phyloP scores from a whole-genome alignment of 1,139 yeast genomes.

The Yamadazyma kanchanaburiensis region DNA sequence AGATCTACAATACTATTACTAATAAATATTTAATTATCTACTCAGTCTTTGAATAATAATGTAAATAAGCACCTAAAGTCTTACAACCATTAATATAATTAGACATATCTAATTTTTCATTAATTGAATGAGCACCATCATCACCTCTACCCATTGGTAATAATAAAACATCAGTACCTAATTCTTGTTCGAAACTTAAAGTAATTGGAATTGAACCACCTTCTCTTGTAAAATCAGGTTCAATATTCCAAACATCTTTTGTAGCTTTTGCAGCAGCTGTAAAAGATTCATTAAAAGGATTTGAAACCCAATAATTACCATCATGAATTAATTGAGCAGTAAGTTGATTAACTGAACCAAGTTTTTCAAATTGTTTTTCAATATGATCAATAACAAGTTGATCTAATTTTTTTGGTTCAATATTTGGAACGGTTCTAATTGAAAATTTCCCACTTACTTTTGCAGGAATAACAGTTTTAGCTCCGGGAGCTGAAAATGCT shows the following conservation, averaged over 20 bases:
- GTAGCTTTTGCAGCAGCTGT: slow-evolving; percentile 95
- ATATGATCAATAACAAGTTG: slow-evolving; percentile 72
- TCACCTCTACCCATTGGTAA: slow-evolving; percentile 99
- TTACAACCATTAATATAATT: slow-evolving; percentile 94
- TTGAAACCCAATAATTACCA: slow-evolving; percentile 94
- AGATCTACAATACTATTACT: no score
- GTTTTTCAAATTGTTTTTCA: slow-evolving; percentile 57
- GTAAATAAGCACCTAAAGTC: slow-evolving; percentile 90
- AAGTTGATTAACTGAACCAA: slow-evolving; percentile 74
- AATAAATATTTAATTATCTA: not conserved
- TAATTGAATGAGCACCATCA: slow-evolving; percentile 98
- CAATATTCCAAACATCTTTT: slow-evolving; percentile 88
- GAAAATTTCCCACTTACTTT: slow-evolving; percentile 93
- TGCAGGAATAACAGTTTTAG: slow-evolving; percentile 97
- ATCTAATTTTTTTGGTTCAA: slow-evolving; percentile 76
- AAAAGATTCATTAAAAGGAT: slow-evolving; percentile 90
- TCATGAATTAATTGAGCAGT: slow-evolving; percentile 81
- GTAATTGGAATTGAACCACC: slow-evolving; percentile 99
- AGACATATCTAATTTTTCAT: slow-evolving; percentile 84
- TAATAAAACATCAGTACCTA: slow-evolving; percentile 80
- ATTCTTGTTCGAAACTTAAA: slow-evolving; percentile 80
- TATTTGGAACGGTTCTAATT: slow-evolving; percentile 94
- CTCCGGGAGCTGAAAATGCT: slow-evolving; percentile 92
- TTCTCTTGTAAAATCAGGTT: slow-evolving; percentile 96
- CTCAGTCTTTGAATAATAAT: slow-evolving; percentile 59